Percentiles rank a stretch among this genome's conserved stretches.
Evolutionary conservation across 176 grass and related monocot genomes (phyloP).

Genomic region (Oryza punctata): DNA sequence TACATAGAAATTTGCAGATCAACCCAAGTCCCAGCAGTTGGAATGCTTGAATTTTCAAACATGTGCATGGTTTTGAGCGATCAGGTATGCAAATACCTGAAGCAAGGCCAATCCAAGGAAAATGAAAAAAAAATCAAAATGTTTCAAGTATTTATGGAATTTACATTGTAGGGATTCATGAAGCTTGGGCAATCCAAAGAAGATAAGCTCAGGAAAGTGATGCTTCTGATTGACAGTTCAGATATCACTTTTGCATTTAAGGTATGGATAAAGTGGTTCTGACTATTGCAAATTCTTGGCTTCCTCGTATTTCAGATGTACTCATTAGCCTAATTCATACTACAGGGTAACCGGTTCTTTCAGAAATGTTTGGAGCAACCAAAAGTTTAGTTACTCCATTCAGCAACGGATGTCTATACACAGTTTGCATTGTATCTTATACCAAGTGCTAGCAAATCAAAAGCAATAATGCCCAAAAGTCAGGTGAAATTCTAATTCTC

Average conservation of each 20-base stretch:
- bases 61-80: conserved; percentile 86
- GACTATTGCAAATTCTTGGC: conserved; percentile 22
- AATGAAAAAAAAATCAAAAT: conserved; percentile 20
- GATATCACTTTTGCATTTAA: conserved; percentile 91
- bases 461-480: neutral
- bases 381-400: conserved; percentile 34
- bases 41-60: conserved; percentile 79
- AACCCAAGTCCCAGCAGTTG: conserved; percentile 73
- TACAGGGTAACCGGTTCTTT: conserved; percentile 81
- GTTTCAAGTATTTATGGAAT: conserved; percentile 17
- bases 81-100: conserved; percentile 58
- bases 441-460: neutral
- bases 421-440: conserved; percentile 1
- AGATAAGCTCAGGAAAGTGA: conserved; percentile 75
- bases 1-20: conserved; percentile 89
- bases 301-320: neutral
- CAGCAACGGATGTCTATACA: neutral
- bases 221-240: conserved; percentile 76
- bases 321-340: conserved; percentile 35
- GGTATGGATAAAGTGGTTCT: conserved; percentile 36
- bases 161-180: conserved; percentile 69
- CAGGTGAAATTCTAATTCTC: conserved; percentile 30
- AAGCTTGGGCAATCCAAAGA: conserved; percentile 74
- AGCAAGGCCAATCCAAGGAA: conserved; percentile 16
- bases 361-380: conserved; percentile 57